A percentile compares a stretch with the other conserved stretches of the same genome.
phyloP scores from a whole-genome alignment of 352 stramenopile species.

The Pythium rhizo-oryzae region DNA sequence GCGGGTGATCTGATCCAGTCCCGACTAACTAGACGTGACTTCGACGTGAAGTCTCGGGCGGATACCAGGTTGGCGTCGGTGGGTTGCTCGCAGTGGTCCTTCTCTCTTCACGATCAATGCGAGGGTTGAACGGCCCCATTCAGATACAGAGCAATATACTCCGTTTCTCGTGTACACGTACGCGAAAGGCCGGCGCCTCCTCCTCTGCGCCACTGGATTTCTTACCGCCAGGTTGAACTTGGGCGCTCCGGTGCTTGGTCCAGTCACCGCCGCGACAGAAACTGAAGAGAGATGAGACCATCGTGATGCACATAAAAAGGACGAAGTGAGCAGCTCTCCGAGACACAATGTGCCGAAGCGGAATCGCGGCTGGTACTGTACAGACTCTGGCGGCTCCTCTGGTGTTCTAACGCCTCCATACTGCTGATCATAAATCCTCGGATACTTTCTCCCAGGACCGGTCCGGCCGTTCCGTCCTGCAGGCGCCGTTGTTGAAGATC shows the following conservation, averaged over 20 bases:
- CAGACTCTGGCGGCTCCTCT: neutral
- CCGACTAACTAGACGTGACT: neutral
- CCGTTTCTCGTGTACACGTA: neutral
- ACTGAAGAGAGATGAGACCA: constrained; percentile 1
- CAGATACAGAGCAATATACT: neutral
- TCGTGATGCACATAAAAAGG: neutral
- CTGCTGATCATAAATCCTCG: no score
- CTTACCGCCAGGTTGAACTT: constrained; percentile 7
- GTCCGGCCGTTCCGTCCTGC: neutral
- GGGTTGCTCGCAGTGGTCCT: neutral
- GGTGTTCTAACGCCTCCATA: no score
- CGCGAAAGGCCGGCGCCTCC: neutral
- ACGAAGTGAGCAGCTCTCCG: neutral
- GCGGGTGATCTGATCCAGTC: no score
- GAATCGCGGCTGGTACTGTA: neutral
- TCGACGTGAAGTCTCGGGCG: neutral
- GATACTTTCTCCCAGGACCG: neutral
- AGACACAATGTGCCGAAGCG: neutral
- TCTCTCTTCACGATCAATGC: neutral
- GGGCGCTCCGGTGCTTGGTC: neutral
- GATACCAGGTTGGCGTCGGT: neutral
- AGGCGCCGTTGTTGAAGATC: neutral
- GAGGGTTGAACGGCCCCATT: no score
- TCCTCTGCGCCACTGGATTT: constrained; percentile 1
- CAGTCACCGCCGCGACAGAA: neutral